Percentiles rank a stretch among this genome's conserved stretches.
These are phyloP conservation scores for Xylariaceae sp. DNA, from an alignment of 2,329 filamentous ascomycete species.

Conservation along the genomic window DNA sequence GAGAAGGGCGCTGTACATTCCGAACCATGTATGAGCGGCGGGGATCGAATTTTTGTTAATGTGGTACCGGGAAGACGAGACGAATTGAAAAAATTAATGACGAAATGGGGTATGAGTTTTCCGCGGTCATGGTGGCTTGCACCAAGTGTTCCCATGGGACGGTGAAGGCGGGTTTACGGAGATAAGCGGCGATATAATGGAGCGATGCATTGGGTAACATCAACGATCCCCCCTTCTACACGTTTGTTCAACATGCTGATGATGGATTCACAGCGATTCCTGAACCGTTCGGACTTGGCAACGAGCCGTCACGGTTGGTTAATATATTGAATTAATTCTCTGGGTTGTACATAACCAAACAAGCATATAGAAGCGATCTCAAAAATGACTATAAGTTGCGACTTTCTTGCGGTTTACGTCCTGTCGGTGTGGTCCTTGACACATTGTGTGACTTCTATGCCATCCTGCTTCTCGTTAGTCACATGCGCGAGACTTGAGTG, in stretches of 20 bases:
- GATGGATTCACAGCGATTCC: not conserved
- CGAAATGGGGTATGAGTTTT: conserved; percentile 37
- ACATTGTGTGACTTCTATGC: conserved; percentile 61
- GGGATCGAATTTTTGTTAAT: conserved; percentile 35
- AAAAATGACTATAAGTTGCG: not conserved
- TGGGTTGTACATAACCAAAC: not conserved
- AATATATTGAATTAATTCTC: not conserved
- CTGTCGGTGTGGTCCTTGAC: conserved; percentile 35
- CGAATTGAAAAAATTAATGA: conserved; percentile 32
- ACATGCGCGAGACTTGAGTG: not conserved
- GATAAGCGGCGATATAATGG: not conserved
- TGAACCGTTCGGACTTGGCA: not conserved
- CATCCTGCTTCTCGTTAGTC: conserved; percentile 47
- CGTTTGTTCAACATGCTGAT: not conserved
- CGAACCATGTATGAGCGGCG: conserved; percentile 34
- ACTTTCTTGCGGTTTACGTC: not conserved
- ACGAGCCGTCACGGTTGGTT: not conserved
- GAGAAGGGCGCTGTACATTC: conserved; percentile 40
- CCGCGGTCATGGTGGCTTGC: conserved; percentile 34
- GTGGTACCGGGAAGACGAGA: conserved; percentile 34
- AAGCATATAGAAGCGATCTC: not conserved
- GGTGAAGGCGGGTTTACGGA: not conserved
- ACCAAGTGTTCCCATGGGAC: conserved; percentile 3
- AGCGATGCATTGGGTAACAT: too few relatives aligned
- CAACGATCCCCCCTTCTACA: not conserved